Conservation (phyloP, 2,329 filamentous ascomycete genomes). For the Pyrenophora tritici-repentis region DNA sequence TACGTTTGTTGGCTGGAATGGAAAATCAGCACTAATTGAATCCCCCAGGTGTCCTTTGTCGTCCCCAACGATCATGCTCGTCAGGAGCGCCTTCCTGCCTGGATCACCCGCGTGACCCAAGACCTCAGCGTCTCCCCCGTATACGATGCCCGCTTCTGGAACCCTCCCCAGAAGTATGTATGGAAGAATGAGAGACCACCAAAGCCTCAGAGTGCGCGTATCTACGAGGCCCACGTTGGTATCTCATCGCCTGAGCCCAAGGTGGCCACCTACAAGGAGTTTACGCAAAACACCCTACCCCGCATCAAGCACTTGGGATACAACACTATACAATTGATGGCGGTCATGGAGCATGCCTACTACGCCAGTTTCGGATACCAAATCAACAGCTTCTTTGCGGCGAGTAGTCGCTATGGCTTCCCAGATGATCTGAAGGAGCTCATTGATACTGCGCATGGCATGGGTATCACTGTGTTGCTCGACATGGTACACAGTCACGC, state of each 20-base stretch:
- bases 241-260: constrained; percentile 90
- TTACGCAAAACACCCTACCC: constrained; percentile 88
- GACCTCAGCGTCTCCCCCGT: constrained; percentile 86
- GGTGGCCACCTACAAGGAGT: constrained; percentile 96
- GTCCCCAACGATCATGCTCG: constrained; percentile 74
- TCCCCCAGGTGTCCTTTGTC: constrained; percentile 75
- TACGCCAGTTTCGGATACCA: constrained; percentile 99
- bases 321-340: constrained; percentile 98
- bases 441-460: constrained; percentile 88
- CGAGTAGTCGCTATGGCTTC: constrained; percentile 90
- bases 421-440: constrained; percentile 97
- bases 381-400: constrained; percentile 98
- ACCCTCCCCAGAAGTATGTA: constrained; percentile 81
- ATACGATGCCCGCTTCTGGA: constrained; percentile 97
- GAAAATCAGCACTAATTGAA: not conserved
- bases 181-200: constrained; percentile 84
- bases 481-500: constrained; percentile 98
- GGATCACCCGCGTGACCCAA: constrained; percentile 97
- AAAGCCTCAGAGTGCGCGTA: constrained; percentile 83
- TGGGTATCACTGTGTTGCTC: constrained; percentile 88
- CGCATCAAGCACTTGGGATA: constrained; percentile 90
- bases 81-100: constrained; percentile 87
- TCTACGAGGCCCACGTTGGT: constrained; percentile 98
- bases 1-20: constrained; percentile 45
- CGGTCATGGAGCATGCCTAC: constrained; percentile 98